Percentiles rank a stretch among this genome's conserved stretches.
Evolutionary conservation across 163 green algal genomes (phyloP).

Genomic region (Picocystis sp.): DNA sequence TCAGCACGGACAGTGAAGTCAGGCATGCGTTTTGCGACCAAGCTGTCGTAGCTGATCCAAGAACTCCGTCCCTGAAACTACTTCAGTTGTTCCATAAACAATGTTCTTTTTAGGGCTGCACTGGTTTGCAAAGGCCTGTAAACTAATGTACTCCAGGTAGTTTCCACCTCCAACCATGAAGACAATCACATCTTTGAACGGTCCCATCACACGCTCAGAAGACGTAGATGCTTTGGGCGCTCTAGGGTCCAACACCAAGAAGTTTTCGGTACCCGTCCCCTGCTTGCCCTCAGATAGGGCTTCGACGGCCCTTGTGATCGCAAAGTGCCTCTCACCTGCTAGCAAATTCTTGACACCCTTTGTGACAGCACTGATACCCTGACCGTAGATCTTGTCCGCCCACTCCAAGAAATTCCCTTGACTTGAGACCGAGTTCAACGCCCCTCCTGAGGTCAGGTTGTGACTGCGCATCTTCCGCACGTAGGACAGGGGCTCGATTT

Average conservation of each 20-base stretch:
- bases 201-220: conserved; percentile 27
- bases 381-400: conserved; percentile 58
- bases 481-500: conserved; percentile 64
- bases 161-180: conserved; percentile 96
- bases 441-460: conserved; percentile 43
- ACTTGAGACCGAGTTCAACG: conserved; percentile 6
- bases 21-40: conserved; percentile 22
- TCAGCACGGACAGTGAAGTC: not conserved
- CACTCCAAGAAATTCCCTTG: conserved; percentile 68
- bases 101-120: conserved; percentile 34
- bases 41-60: conserved; percentile 63
- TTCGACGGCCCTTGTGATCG: conserved; percentile 67
- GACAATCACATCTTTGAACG: conserved; percentile 73
- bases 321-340: conserved; percentile 49
- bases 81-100: conserved; percentile 85
- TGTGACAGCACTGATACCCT: conserved; percentile 60
- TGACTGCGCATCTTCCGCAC: conserved; percentile 68
- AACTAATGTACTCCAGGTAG: conserved; percentile 72
- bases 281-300: conserved; percentile 68
- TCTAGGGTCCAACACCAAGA: conserved; percentile 1
- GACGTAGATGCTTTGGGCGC: not conserved
- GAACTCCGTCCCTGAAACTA: conserved; percentile 66
- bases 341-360: conserved; percentile 82
- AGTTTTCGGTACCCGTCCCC: not conserved
- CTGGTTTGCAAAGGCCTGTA: conserved; percentile 32